Conservation (phyloP, 192 early-diverging fungal genomes). For the Mortierella claussenii region DNA sequence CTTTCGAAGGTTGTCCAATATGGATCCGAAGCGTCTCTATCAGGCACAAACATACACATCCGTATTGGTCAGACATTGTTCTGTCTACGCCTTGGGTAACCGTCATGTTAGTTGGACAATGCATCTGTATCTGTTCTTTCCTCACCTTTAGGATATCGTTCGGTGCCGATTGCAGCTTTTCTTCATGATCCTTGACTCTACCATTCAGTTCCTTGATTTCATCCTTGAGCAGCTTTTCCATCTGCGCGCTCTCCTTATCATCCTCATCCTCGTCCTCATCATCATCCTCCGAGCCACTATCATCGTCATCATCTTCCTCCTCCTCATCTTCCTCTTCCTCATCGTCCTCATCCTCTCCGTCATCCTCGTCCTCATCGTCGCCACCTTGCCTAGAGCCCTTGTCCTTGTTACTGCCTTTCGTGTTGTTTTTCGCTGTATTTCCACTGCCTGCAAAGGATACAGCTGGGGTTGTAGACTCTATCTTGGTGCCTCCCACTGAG, state of each 20-base stretch:
- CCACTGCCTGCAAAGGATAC: not conserved
- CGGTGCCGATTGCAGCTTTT: constrained; percentile 64
- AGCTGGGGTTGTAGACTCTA: no score
- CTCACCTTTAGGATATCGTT: constrained; percentile 81
- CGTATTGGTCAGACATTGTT: no score
- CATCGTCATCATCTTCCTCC: constrained; percentile 61
- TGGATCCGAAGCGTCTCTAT: constrained; percentile 76
- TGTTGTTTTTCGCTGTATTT: not conserved
- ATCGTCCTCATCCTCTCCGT: constrained; percentile 38
- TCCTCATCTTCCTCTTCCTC: constrained; percentile 57
- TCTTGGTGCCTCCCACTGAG: not conserved
- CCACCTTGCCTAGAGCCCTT: constrained; percentile 49
- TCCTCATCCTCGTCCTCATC: constrained; percentile 63
- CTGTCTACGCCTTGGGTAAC: no score
- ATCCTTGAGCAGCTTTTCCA: constrained; percentile 63
- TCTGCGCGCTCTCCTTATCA: constrained; percentile 61
- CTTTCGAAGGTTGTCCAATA: constrained; percentile 64
- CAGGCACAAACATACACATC: no score
- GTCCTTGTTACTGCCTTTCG: not conserved
- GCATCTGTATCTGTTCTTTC: not conserved
- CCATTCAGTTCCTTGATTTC: constrained; percentile 74
- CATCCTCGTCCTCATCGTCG: constrained; percentile 52
- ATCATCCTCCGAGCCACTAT: constrained; percentile 63
- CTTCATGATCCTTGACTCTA: constrained; percentile 64
- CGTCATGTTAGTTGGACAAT: no score